Conservation (phyloP, 208 protist genomes). For the Zelonia costaricensis region DNA sequence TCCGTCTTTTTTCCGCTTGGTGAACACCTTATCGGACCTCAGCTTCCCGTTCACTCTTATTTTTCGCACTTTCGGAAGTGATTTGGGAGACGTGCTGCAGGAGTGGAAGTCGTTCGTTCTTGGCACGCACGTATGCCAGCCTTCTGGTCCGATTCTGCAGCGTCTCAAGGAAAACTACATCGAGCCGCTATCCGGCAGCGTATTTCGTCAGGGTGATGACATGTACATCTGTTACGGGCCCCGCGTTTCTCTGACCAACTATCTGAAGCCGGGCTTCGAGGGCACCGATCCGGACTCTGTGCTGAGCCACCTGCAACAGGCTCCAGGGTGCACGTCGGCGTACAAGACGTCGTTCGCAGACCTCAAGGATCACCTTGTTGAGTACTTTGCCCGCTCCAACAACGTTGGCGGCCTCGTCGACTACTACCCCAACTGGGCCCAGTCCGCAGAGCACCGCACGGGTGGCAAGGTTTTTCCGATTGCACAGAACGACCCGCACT, state of each 20-base stretch:
- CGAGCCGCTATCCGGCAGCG: conserved; percentile 56
- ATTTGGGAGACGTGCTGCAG: conserved; percentile 64
- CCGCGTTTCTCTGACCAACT: conserved; percentile 44
- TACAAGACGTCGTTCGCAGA: conserved; percentile 47
- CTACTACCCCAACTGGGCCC: conserved; percentile 89
- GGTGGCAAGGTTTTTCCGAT: conserved; percentile 88
- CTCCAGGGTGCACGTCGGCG: conserved; percentile 53
- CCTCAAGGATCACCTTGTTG: conserved; percentile 53
- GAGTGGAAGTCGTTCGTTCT: conserved; percentile 82
- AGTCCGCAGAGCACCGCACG: conserved; percentile 65
- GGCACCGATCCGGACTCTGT: conserved; percentile 22
- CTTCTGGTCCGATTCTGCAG: conserved; percentile 48
- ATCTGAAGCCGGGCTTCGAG: conserved; percentile 25
- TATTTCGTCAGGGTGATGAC: conserved; percentile 62
- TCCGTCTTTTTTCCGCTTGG: conserved; percentile 82
- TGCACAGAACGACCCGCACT: conserved; percentile 12
- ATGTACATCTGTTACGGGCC: conserved; percentile 79
- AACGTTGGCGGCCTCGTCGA: conserved; percentile 83
- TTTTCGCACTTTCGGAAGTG: conserved; percentile 89
- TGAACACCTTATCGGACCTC: conserved; percentile 82
- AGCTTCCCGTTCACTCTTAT: conserved; percentile 85
- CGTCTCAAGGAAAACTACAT: conserved; percentile 39
- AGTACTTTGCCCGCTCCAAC: conserved; percentile 52
- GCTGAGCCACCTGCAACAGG: conserved; percentile 29
- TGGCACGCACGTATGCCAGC: conserved; percentile 70